Conservation (phyloP, 164 flowering plant species). For the Brasenia schreberi region DNA sequence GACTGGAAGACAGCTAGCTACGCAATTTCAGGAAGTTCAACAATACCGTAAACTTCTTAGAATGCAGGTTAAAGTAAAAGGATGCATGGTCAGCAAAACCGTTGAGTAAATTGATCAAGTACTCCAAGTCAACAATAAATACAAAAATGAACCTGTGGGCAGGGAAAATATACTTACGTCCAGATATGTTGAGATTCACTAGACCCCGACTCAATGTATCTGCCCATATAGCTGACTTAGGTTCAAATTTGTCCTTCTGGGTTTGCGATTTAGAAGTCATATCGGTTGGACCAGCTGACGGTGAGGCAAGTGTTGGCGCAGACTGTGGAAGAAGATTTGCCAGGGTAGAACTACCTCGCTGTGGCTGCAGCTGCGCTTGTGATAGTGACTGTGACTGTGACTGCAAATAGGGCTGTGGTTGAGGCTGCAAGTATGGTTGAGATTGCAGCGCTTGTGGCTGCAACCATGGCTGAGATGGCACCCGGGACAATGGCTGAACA, state of each 20-base stretch:
- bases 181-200: conserved; percentile 88
- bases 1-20: too few relatives aligned
- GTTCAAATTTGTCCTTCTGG: conserved; percentile 66
- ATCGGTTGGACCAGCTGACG: conserved; percentile 19
- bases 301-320: conserved; percentile 5
- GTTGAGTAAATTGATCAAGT: too few relatives aligned
- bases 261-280: conserved; percentile 38
- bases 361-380: not conserved
- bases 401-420: conserved; percentile 20
- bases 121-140: too few relatives aligned
- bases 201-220: conserved; percentile 93
- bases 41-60: too few relatives aligned
- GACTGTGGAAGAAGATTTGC: conserved; percentile 22
- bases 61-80: too few relatives aligned
- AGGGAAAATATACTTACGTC: conserved; percentile 32
- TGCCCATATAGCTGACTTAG: conserved; percentile 93
- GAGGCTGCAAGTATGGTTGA: not conserved
- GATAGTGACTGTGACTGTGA: conserved; percentile 14
- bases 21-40: too few relatives aligned
- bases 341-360: conserved; percentile 15
- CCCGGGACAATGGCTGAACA: not conserved
- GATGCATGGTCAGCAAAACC: too few relatives aligned
- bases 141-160: too few relatives aligned
- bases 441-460: not conserved
- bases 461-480: not conserved